Base-by-base conservation (phyloP, 306 rosid genomes). In the Begonia masoniana region DNA sequence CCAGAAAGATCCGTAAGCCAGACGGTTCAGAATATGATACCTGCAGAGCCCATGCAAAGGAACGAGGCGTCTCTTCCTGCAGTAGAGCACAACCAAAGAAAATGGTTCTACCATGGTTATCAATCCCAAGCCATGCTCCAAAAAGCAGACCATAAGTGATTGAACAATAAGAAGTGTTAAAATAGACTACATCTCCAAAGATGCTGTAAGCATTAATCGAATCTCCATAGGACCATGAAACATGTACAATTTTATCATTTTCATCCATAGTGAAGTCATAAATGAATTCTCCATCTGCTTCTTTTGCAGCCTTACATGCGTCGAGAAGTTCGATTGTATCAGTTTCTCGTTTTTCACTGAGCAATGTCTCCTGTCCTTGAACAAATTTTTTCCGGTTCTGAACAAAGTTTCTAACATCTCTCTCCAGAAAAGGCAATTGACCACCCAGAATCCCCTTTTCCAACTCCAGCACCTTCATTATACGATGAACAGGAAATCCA, bases 391-490 rank as follows among this genome's bases (percentile, higher is more conserved):
- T 91, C 6, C 99, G 86, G 55, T 81, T 86, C 61, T 91, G 94
- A 50, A 91, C 88, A 59, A 91, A 91, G 63, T 91, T 91, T 71
- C 96, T 83, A 45, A 91, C 94, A 62, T 86, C 99, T 70, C 96
- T 86, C 73, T 91, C 99, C 64, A 91, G 69, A 65, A 86, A 91
- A 61, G 97, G 96, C 55, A 91, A 55, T 54, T 83, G 92, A 26
- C 94, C 99, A 15, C 96, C 96, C 46, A 83, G 99, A 74, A 75
- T 83, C 41, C 99, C 99, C 70, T 91, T 91, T 52, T 91, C 99
- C 76, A 78, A 70, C 76, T 91, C 99, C 64, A 91, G 74, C 69
- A 83, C 94, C 77, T 86, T 91, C 71, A 91, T 92, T 62, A 86
- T 83, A n/a, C 94, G 77, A 59, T 86, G 88, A 61, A 91, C 72